Conservation (phyloP, 2,329 filamentous ascomycete genomes). For the Aureobasidium sp. region DNA sequence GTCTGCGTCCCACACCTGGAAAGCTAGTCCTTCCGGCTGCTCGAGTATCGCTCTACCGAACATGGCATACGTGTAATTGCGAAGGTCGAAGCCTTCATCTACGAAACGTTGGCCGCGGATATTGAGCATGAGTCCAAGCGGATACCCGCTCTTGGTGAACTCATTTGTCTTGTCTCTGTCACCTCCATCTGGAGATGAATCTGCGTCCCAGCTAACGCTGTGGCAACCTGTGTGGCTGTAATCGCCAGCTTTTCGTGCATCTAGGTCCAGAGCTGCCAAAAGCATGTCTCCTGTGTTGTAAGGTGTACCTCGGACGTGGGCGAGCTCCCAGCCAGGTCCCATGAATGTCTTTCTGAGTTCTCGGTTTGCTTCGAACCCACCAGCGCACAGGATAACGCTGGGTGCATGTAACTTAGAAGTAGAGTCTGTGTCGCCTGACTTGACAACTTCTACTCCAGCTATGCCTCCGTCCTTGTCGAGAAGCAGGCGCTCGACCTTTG, state of each 20-base stretch:
- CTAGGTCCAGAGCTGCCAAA: slow-evolving; percentile 44
- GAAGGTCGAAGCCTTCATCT: slow-evolving; percentile 56
- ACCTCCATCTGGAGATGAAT: slow-evolving; percentile 46
- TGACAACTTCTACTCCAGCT: slow-evolving; percentile 25
- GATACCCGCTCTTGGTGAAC: slow-evolving; percentile 62
- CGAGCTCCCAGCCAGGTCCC: slow-evolving; percentile 55
- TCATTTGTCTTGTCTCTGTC: slow-evolving; percentile 55
- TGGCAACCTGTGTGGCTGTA: slow-evolving; percentile 53
- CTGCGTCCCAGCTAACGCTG: slow-evolving; percentile 56
- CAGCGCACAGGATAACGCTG: slow-evolving; percentile 47
- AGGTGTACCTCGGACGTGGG: slow-evolving; percentile 53
- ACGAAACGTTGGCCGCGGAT: slow-evolving; percentile 51
- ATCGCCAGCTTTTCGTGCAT: slow-evolving; percentile 43
- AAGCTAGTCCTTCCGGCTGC: slow-evolving; percentile 51
- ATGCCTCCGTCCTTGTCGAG: slow-evolving; percentile 26
- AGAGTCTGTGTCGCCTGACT: neutral
- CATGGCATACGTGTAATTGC: slow-evolving; percentile 55
- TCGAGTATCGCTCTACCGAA: slow-evolving; percentile 54
- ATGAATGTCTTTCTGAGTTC: slow-evolving; percentile 47
- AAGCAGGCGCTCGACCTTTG: slow-evolving; percentile 35
- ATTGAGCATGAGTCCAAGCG: slow-evolving; percentile 58
- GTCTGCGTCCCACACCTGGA: slow-evolving; percentile 56
- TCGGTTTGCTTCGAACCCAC: slow-evolving; percentile 56
- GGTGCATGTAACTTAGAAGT: slow-evolving; percentile 12
- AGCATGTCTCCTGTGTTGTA: slow-evolving; percentile 56